These are phyloP conservation scores for Calocera cornea DNA, from an alignment of 768 basidiomycete genomes.

Conservation along the genomic window DNA sequence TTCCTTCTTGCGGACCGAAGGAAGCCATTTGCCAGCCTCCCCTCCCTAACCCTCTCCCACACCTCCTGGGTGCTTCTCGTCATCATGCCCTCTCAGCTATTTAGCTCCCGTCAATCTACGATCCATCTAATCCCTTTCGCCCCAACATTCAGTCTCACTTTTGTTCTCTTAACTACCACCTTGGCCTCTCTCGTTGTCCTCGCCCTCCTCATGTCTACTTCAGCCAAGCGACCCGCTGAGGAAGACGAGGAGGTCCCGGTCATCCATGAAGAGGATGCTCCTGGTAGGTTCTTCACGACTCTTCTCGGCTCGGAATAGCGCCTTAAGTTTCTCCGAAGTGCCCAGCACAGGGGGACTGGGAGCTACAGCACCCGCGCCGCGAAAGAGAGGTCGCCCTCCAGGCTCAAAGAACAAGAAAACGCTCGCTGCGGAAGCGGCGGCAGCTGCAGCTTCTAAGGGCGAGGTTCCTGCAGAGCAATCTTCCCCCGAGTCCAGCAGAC, in stretches of 20 bases:
- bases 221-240: not conserved
- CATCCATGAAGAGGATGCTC: conserved; percentile 1
- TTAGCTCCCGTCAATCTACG: conserved; percentile 3
- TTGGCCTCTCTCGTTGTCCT: not conserved
- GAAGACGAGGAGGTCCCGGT: not conserved
- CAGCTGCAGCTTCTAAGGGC: conserved; percentile 19
- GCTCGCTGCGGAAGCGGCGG: conserved; percentile 24
- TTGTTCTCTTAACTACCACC: not conserved
- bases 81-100: not conserved
- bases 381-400: conserved; percentile 77
- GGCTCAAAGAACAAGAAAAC: conserved; percentile 68
- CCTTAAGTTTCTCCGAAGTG: conserved; percentile 1
- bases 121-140: not conserved
- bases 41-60: not conserved
- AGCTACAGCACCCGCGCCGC: conserved; percentile 22
- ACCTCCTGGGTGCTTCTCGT: not conserved
- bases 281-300: not conserved
- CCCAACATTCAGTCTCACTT: conserved; percentile 4
- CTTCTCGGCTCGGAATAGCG: not conserved
- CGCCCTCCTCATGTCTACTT: not conserved
- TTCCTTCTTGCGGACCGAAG: not conserved
- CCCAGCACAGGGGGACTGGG: not conserved
- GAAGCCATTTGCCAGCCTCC: conserved; percentile 5
- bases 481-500: conserved; percentile 11
- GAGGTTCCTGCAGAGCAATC: conserved; percentile 18